Evolutionary conservation across 2,329 filamentous ascomycete species (phyloP), one percentile per base, ranked within the genome.

Genomic region (Pseudogymnoascus sp.): DNA sequence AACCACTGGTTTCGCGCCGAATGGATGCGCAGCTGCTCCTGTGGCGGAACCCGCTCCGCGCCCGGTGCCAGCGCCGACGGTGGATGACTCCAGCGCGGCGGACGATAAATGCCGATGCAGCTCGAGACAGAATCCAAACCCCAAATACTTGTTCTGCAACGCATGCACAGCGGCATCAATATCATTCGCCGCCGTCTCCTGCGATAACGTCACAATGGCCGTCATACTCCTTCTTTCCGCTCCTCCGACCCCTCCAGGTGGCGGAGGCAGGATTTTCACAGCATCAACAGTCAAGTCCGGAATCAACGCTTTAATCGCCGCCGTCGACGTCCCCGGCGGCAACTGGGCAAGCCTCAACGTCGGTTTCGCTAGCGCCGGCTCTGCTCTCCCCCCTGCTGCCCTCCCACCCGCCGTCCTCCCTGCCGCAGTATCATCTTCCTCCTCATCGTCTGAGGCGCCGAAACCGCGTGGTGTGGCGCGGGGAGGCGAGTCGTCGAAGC

Each of bases 101-200:
- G 91, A 96, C 0, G 91, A 96, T 3, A 96, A 81, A 76, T 96
- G 90, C 8, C 91, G 82, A 65, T 93, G 90, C 51, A 96, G 81
- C 5, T 85, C 88, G 1, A 97, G 79, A 74, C 93, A 88, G 77
- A 88, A 91, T 4, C 93, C 93, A 73, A 86, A 91, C 14, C 93
- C 93, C 14, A 96, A 78, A 73, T 97, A 96, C 68, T 83, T 86
- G 67, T 95, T 92, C 72, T 96, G 90, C 34, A 96, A 77, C 3
- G 83, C 77, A 71, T 86, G 93, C 62, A 96, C 90, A 0, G 87
- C 84, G 3, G 85, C 81, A 71, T 97, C 92, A 62, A 97, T 93
- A 64, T 96, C 90, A 23, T 87, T 89, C 0, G 88, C 89, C 0
- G 91, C 85, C 0, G 91, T 95, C 67, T 95, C 90, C 64, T 89